phyloP scores from a whole-genome alignment of 129 eudicot genomes.

The Daucus carota region DNA sequence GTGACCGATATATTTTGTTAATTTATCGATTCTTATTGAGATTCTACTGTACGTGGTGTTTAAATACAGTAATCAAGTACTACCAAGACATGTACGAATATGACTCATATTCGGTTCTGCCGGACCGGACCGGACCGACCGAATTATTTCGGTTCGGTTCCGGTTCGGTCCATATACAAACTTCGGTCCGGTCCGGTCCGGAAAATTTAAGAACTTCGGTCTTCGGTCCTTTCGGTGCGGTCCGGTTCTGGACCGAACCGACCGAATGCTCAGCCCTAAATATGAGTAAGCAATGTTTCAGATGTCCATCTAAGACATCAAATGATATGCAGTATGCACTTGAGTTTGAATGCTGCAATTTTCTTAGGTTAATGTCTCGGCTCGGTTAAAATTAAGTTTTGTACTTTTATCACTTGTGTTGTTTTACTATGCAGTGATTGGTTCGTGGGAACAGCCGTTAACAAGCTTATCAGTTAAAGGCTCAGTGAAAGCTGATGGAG shows the following conservation, averaged over 20 bases:
- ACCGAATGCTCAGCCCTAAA: too few relatives aligned
- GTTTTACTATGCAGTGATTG: conserved; percentile 55
- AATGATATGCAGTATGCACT: not conserved
- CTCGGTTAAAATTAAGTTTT: not conserved
- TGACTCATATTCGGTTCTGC: too few relatives aligned
- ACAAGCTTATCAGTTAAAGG: conserved; percentile 64
- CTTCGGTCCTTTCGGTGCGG: too few relatives aligned
- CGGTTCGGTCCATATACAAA: too few relatives aligned
- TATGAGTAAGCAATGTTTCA: not conserved
- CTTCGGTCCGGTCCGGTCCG: too few relatives aligned
- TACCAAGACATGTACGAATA: not conserved
- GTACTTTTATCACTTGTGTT: not conserved
- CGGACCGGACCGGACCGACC: too few relatives aligned
- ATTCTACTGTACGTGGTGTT: too few relatives aligned
- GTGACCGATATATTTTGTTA: too few relatives aligned
- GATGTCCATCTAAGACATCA: not conserved
- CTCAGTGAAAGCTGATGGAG: conserved; percentile 76
- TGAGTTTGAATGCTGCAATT: not conserved
- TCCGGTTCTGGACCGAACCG: too few relatives aligned
- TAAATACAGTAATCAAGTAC: not conserved
- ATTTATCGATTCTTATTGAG: too few relatives aligned
- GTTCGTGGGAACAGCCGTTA: conserved; percentile 74
- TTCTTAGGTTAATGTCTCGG: not conserved
- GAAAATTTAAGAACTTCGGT: too few relatives aligned
- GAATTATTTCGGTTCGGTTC: too few relatives aligned